phyloP scores from a whole-genome alignment of 2,329 filamentous ascomycete genomes.

The Dothistroma pini region DNA sequence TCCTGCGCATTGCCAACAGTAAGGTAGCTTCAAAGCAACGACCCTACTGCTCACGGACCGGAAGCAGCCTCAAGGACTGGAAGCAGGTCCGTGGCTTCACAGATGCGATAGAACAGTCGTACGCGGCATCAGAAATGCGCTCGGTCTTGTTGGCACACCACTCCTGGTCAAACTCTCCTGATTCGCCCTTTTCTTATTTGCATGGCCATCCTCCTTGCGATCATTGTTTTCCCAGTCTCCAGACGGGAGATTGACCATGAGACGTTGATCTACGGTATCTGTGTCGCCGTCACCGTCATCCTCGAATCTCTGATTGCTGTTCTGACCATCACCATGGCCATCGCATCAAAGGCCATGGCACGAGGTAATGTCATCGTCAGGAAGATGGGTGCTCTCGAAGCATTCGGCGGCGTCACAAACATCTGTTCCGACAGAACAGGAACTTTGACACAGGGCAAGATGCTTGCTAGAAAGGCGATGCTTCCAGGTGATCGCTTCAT shows the following conservation, averaged over 20 bases:
- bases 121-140: conserved; percentile 48
- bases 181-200: conserved; percentile 77
- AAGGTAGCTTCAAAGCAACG: conserved; percentile 14
- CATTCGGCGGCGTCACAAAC: conserved; percentile 61
- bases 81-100: conserved; percentile 16
- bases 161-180: conserved; percentile 81
- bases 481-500: conserved; percentile 57
- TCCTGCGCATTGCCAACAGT: too few relatives aligned
- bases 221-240: conserved; percentile 65
- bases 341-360: conserved; percentile 61
- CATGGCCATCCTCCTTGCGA: conserved; percentile 65
- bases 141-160: conserved; percentile 63
- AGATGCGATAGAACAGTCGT: conserved; percentile 41
- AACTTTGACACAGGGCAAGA: conserved; percentile 53
- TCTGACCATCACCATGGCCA: conserved; percentile 64
- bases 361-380: conserved; percentile 61
- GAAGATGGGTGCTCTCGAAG: conserved; percentile 61
- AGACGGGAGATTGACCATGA: conserved; percentile 40
- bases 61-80: too few relatives aligned
- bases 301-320: conserved; percentile 59
- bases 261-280: conserved; percentile 48
- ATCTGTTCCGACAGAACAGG: conserved; percentile 70
- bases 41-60: too few relatives aligned
- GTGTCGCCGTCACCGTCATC: conserved; percentile 47
- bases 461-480: conserved; percentile 60